Conservation (phyloP, 495 filamentous ascomycete species). For the Letharia lupina region DNA sequence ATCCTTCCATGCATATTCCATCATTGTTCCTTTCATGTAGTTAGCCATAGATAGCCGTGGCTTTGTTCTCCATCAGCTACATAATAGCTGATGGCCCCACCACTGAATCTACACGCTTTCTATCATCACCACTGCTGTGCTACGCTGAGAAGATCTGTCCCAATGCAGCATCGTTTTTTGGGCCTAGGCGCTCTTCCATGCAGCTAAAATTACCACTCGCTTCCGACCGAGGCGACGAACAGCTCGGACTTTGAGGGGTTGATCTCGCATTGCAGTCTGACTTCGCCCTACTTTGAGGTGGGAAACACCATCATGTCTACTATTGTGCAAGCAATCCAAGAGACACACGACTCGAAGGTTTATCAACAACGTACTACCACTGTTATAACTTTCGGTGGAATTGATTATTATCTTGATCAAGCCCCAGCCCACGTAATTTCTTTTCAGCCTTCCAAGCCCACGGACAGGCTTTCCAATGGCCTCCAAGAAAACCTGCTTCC, state of each 20-base stretch:
- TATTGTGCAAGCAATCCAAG: not conserved
- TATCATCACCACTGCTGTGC: too few species aligned
- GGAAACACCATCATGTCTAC: not conserved
- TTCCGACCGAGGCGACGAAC: not conserved
- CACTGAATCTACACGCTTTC: too few species aligned
- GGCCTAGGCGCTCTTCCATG: constrained; percentile 3
- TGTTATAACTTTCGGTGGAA: not conserved
- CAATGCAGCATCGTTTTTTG: not conserved
- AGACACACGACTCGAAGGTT: not conserved
- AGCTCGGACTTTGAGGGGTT: not conserved
- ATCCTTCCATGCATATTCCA: too few species aligned
- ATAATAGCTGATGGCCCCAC: too few species aligned
- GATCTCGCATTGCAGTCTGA: not conserved
- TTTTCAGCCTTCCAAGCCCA: constrained; percentile 3
- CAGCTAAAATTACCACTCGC: constrained; percentile 1
- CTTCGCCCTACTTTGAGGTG: not conserved
- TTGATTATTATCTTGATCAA: constrained; percentile 10
- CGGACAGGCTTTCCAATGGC: not conserved
- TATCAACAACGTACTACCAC: not conserved
- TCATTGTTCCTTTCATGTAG: too few species aligned
- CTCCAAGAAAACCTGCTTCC: constrained; percentile 2
- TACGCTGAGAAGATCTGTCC: not conserved
- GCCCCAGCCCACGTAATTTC: constrained; percentile 7
- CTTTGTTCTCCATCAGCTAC: too few species aligned
- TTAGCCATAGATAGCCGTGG: too few species aligned